A percentile compares a stretch with the other conserved stretches of the same genome.
Conservation (phyloP, 2,329 filamentous ascomycete species). For the Podosphaera aphanis region DNA sequence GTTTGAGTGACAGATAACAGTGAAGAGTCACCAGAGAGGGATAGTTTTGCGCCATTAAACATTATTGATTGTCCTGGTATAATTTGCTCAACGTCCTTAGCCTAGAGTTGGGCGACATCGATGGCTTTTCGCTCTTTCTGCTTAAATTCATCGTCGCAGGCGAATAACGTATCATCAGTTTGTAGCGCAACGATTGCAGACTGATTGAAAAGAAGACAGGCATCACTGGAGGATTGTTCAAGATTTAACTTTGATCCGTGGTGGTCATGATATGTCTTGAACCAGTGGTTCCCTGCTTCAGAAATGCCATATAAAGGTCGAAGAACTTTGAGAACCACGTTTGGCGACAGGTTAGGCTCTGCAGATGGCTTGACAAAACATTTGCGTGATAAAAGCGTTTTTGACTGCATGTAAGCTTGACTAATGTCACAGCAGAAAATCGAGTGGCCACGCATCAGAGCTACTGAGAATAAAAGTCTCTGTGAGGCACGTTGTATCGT, state of each 20-base stretch:
- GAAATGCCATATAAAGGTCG: neutral
- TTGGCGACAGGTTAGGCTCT: neutral
- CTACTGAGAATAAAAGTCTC: neutral
- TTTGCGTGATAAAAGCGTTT: neutral
- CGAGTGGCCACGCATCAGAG: neutral
- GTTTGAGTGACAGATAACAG: neutral
- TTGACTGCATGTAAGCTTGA: neutral
- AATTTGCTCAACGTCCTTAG: neutral
- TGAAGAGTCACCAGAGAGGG: neutral
- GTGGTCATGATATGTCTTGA: conserved; percentile 1
- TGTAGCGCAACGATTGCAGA: conserved; percentile 2
- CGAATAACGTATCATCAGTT: conserved; percentile 2
- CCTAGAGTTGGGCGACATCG: neutral
- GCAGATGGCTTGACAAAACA: neutral
- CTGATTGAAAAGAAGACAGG: conserved; percentile 1
- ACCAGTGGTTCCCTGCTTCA: no score
- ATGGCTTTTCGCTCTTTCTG: neutral
- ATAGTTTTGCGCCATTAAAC: conserved; percentile 1
- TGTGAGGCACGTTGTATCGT: neutral
- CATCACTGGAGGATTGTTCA: conserved; percentile 1
- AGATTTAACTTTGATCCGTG: conserved; percentile 1
- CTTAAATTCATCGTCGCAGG: neutral
- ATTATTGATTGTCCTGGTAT: neutral
- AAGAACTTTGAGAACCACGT: neutral
- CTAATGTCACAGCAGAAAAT: neutral